Base-by-base conservation (phyloP, 805 yeast species). In the Kodamaea laetipori region DNA sequence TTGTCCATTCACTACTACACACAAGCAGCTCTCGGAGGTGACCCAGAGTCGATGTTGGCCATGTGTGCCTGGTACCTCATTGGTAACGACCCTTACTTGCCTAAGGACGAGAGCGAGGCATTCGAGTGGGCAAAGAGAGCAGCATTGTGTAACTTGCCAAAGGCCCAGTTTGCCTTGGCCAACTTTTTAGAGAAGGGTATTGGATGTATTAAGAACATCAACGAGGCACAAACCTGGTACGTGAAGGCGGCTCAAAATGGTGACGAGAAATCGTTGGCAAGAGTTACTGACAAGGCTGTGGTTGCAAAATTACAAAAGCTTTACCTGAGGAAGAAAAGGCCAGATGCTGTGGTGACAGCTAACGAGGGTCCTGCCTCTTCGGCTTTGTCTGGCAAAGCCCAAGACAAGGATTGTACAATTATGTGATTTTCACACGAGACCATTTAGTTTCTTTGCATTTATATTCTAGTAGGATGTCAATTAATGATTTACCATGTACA, bases 61-160 rank as follows among this genome's bases (percentile, higher is more conserved):
- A 73, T 92, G 69, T 90, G 97, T 63, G 97, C 97, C 1, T 94
- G 98, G 97, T 94, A 92, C 61, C 72, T 92, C 63, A 84, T 89
- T 19, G 99, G 99, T 0, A 82, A 87, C 25, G 90, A 86, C 25
- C 90, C 94, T n/a, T 78, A 78, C 36, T 74, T 94, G 54, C 83
- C 82, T 6, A 78, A 78, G 49, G 92, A 90, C 61, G 86, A 84
- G 43, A 77, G 69, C 41, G 97, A 90, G 64, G 95, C 97, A 1
- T 92, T 84, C 61, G 94, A 88, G 55, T 94, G 98, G 98, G 97
- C 97, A 1, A 69, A 78, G 42, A 74, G 87, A 50, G 92, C 98
- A 0, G 97, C 98, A 0, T 72, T 76, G 32, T 67, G 80, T 30
- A 87, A 87, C 11, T 72, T 76, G 27, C 77, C 88, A 4, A 88